Base-by-base conservation (phyloP, 805 yeast genomes). In the Hanseniaspora lindneri region DNA sequence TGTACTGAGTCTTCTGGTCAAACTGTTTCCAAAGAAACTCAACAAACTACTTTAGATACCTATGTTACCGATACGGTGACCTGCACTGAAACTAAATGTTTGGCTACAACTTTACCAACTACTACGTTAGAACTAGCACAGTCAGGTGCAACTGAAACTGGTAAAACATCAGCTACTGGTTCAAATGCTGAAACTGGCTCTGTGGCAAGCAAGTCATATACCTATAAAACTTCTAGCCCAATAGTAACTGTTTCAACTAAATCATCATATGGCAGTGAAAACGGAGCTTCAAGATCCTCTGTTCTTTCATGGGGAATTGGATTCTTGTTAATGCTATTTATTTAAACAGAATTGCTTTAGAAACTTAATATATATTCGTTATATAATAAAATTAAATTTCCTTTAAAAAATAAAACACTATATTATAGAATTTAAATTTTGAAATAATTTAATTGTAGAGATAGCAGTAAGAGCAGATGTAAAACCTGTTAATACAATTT, bases 71-170 rank as follows among this genome's bases (percentile, higher is more conserved):
- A 39, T 25, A 40, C 43, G 14, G 35, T 40, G 16, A 40, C 43
- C 27, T 40, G 43, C 24, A 40, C 43, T 11, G 43, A 40, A 19
- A 28, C 34, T 17, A 28, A 28, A 14, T 40, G 43, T 16, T 8
- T 27, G 4, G 17, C 17, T n/a, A 25, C 41, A 9, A 11, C 25
- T 19, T 10, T 20, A 3, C 8, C 39, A 8, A 19, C 39, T 19
- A 4, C 39, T 35, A 14, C 9, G n/a, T n/a, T n/a, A n/a, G n/a
- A n/a, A n/a, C n/a, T n/a, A n/a, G n/a, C n/a, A n/a, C n/a, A 27
- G 29, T 27, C 29, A 9, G 11, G 29, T 27, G 8, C 29, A 27
- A 9, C 29, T 27, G 8, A 9, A 27, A 11, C 11, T 27, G 29
- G n/a, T n/a, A n/a, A 27, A 27, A 27, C 29, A 9, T 27, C 29